A percentile compares a stretch with the other conserved stretches of the same genome.
Evolutionary conservation across 306 rosid species (phyloP).

Genomic region (Fragaria iinumae): DNA sequence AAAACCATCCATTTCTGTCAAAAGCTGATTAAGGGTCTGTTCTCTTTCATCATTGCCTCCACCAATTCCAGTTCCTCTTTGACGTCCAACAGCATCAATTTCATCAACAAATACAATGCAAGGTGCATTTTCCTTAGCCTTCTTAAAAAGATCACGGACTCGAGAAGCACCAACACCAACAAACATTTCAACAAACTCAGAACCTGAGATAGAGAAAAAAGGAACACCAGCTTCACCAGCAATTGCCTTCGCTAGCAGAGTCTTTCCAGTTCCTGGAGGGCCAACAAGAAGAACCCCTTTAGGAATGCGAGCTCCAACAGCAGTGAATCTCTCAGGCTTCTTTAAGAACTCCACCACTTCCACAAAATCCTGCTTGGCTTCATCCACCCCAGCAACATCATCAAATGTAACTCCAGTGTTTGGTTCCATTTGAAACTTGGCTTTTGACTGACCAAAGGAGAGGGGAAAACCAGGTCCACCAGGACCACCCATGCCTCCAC

Average conservation of each 20-base stretch:
- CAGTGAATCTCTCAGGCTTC: conserved; percentile 98
- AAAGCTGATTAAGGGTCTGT: conserved; percentile 96
- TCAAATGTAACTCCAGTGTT: conserved; percentile 97
- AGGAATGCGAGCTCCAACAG: conserved; percentile 98
- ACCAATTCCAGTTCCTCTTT: conserved; percentile 96
- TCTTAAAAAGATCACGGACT: conserved; percentile 95
- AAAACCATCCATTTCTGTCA: conserved; percentile 99
- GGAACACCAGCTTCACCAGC: conserved; percentile 99
- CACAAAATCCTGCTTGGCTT: conserved; percentile 97
- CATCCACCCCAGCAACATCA: conserved; percentile 99
- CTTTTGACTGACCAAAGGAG: conserved; percentile 88
- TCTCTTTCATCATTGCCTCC: conserved; percentile 99
- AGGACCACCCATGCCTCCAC: conserved; percentile 97
- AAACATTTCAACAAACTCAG: conserved; percentile 98
- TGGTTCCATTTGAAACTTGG: conserved; percentile 98
- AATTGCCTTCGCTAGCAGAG: conserved; percentile 90
- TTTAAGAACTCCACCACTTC: conserved; percentile 96
- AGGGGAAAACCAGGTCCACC: conserved; percentile 93
- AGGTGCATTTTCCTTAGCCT: conserved; percentile 99
- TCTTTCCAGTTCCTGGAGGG: conserved; percentile 99
- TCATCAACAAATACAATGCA: conserved; percentile 99
- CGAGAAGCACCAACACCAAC: conserved; percentile 99
- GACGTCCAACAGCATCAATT: conserved; percentile 97
- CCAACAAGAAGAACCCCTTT: conserved; percentile 98
- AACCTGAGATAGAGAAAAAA: conserved; percentile 96